Evolutionary conservation across 805 yeast genomes (phyloP).

Genomic region (Suhomyces prunicola): DNA sequence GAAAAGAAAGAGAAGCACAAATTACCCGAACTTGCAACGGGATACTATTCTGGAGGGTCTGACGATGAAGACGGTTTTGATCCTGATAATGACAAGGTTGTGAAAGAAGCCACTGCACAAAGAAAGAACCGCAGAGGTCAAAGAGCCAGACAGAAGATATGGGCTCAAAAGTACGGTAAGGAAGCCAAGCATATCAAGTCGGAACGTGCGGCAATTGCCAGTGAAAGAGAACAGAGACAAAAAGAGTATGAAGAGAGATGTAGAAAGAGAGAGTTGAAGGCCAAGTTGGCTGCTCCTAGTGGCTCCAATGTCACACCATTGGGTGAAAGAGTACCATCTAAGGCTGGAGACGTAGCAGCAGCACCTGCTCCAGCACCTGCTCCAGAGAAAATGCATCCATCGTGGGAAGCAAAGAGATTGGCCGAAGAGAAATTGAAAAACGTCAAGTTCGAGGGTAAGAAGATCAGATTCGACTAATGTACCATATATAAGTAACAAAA

Average conservation of each 20-base stretch:
- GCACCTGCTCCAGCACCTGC: slow-evolving; percentile 3
- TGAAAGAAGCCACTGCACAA: slow-evolving; percentile 49
- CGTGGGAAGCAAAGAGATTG: slow-evolving; percentile 89
- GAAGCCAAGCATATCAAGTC: slow-evolving; percentile 79
- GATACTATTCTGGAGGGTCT: slow-evolving; percentile 83
- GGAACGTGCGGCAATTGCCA: slow-evolving; percentile 52
- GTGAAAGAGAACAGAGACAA: slow-evolving; percentile 59
- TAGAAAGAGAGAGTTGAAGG: slow-evolving; percentile 60
- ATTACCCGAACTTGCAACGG: slow-evolving; percentile 71
- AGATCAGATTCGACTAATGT: slow-evolving; percentile 44
- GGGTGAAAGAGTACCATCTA: slow-evolving; percentile 26
- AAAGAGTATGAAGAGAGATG: slow-evolving; percentile 70
- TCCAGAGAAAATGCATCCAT: slow-evolving; percentile 67
- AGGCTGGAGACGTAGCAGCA: neutral
- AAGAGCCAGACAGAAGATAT: slow-evolving; percentile 92
- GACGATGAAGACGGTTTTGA: slow-evolving; percentile 54
- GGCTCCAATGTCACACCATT: slow-evolving; percentile 41
- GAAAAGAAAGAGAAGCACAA: slow-evolving; percentile 23
- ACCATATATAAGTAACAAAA: neutral
- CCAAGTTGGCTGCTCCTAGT: slow-evolving; percentile 32
- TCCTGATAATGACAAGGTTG: slow-evolving; percentile 44
- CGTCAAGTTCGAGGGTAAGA: slow-evolving; percentile 78
- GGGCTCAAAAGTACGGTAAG: slow-evolving; percentile 88
- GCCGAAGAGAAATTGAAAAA: slow-evolving; percentile 65
- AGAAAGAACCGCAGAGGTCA: slow-evolving; percentile 95